Evolutionary conservation across 2,329 filamentous ascomycete genomes (phyloP).

Genomic region (Parastagonospora avenae): DNA sequence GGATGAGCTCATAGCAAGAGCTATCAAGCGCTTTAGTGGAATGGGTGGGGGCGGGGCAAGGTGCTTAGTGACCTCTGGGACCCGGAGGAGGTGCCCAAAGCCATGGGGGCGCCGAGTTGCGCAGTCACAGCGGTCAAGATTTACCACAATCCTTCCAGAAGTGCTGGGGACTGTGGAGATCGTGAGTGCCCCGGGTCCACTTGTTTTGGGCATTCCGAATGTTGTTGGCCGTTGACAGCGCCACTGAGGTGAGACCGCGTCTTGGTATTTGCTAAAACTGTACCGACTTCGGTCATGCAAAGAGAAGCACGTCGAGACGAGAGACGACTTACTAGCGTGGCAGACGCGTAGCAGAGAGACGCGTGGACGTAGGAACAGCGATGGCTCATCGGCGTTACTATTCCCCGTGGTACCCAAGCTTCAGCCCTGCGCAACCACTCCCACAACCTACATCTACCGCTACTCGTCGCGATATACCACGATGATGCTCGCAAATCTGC

Average conservation of each 20-base stretch:
- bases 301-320: not conserved
- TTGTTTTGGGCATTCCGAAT: conserved; percentile 33
- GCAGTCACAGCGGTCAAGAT: conserved; percentile 18
- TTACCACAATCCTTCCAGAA: conserved; percentile 26
- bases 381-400: conserved; percentile 18
- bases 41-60: conserved; percentile 41
- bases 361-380: conserved; percentile 2
- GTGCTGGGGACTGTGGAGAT: conserved; percentile 34
- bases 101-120: not conserved
- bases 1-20: conserved; percentile 43
- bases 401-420: conserved; percentile 17
- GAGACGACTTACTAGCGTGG: not conserved
- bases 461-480: conserved; percentile 14
- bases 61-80: conserved; percentile 26
- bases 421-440: not conserved
- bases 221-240: conserved; percentile 24
- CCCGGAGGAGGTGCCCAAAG: conserved; percentile 20
- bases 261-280: conserved; percentile 7
- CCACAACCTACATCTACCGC: conserved; percentile 8
- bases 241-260: conserved; percentile 25
- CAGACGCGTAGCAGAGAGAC: not conserved
- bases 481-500: conserved; percentile 45
- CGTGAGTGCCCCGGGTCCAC: conserved; percentile 36
- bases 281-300: conserved; percentile 9
- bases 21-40: conserved; percentile 29